These are phyloP conservation scores for Prunus campanulata DNA, from an alignment of 306 rosid species.

Conservation along the genomic window DNA sequence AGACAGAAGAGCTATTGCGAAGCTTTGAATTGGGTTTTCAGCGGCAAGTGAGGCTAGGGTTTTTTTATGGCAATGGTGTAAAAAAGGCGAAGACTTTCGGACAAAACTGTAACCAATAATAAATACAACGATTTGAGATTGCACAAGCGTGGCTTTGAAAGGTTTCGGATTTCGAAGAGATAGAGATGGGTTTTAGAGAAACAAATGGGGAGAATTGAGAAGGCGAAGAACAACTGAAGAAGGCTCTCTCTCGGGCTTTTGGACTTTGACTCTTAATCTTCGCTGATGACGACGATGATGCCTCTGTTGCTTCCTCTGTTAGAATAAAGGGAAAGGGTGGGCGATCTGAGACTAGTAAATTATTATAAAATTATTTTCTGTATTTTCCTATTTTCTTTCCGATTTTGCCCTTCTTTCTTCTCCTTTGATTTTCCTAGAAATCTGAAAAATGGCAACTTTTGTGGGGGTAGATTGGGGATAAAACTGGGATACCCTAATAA, in stretches of 20 bases:
- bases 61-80: constrained; percentile 38
- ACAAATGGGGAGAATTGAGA: neutral
- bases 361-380: neutral
- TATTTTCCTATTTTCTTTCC: neutral
- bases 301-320: constrained; percentile 31
- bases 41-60: constrained; percentile 46
- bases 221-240: constrained; percentile 18
- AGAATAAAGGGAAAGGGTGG: constrained; percentile 40
- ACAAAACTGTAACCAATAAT: constrained; percentile 3
- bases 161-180: constrained; percentile 14
- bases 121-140: neutral
- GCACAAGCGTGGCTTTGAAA: neutral
- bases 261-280: constrained; percentile 59
- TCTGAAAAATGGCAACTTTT: neutral
- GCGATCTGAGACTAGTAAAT: constrained; percentile 33
- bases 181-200: constrained; percentile 26
- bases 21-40: constrained; percentile 23
- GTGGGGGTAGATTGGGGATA: constrained; percentile 6
- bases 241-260: constrained; percentile 40
- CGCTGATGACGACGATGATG: constrained; percentile 56
- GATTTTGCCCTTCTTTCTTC: neutral
- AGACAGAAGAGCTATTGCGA: constrained; percentile 22
- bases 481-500: neutral
- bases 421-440: neutral
- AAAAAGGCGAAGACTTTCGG: constrained; percentile 11